phyloP scores from a whole-genome alignment of 768 basidiomycete genomes.

The Pisolithus tinctorius region DNA sequence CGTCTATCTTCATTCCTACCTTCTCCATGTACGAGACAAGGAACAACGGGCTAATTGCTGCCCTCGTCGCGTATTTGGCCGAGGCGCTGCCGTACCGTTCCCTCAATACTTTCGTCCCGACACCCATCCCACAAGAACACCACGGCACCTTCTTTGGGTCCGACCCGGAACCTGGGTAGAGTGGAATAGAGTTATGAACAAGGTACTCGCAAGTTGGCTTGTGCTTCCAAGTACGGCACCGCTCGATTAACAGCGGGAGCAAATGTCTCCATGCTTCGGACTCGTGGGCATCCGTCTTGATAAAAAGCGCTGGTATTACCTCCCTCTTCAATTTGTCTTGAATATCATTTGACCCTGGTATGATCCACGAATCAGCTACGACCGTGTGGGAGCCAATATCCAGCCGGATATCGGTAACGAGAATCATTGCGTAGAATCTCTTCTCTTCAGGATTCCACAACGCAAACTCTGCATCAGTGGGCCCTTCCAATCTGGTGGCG shows the following conservation, averaged over 20 bases:
- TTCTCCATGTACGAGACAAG: conserved; percentile 43
- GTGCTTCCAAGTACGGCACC: conserved; percentile 45
- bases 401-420: conserved; percentile 39
- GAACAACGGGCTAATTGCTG: conserved; percentile 50
- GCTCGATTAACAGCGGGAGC: conserved; percentile 41
- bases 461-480: conserved; percentile 12
- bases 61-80: conserved; percentile 36
- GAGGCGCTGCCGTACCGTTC: conserved; percentile 34
- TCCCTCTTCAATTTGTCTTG: conserved; percentile 2
- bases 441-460: conserved; percentile 11
- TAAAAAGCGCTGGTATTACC: conserved; percentile 8
- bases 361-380: conserved; percentile 8
- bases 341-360: conserved; percentile 27
- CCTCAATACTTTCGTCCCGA: conserved; percentile 35
- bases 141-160: conserved; percentile 29
- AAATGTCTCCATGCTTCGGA: conserved; percentile 38
- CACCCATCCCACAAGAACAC: conserved; percentile 49
- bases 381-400: conserved; percentile 46
- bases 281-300: conserved; percentile 9
- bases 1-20: conserved; percentile 13
- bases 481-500: conserved; percentile 18
- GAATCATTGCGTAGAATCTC: conserved; percentile 33
- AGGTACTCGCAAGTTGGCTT: conserved; percentile 36
- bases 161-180: conserved; percentile 10
- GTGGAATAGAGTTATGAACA: conserved; percentile 27